A percentile compares a stretch with the other conserved stretches of the same genome.
These are phyloP conservation scores for Suillus fuscotomentosus DNA, from an alignment of 768 basidiomycete genomes.

Conservation along the genomic window DNA sequence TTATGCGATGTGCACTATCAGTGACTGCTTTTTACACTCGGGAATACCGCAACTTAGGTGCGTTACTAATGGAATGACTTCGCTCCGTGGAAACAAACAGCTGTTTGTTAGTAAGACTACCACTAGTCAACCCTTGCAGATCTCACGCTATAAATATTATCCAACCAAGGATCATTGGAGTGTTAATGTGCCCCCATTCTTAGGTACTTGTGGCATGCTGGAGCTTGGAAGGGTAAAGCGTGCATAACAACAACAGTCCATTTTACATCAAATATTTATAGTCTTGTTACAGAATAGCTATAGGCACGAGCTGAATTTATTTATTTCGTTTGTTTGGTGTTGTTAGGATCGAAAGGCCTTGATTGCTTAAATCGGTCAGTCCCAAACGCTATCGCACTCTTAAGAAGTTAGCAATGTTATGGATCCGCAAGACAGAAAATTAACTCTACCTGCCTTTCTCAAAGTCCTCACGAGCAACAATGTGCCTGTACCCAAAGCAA, in stretches of 20 bases:
- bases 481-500: conserved; percentile 62
- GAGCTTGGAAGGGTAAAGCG: neutral
- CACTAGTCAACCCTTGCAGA: neutral
- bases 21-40: neutral
- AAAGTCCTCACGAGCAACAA: conserved; percentile 60
- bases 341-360: conserved; percentile 29
- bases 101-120: neutral
- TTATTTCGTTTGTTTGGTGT: conserved; percentile 6
- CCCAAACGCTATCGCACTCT: no score
- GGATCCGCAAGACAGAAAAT: conserved; percentile 35
- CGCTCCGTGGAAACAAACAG: neutral
- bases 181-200: neutral
- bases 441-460: conserved; percentile 65
- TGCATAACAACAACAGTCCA: neutral
- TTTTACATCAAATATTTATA: neutral
- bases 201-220: neutral
- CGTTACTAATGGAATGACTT: neutral
- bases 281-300: neutral
- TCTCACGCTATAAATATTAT: neutral
- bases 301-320: neutral
- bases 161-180: neutral
- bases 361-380: conserved; percentile 25
- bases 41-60: neutral
- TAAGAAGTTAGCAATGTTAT: neutral
- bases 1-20: neutral